phyloP scores from a whole-genome alignment of 352 stramenopile species.

The Globisporangium sylvaticum region DNA sequence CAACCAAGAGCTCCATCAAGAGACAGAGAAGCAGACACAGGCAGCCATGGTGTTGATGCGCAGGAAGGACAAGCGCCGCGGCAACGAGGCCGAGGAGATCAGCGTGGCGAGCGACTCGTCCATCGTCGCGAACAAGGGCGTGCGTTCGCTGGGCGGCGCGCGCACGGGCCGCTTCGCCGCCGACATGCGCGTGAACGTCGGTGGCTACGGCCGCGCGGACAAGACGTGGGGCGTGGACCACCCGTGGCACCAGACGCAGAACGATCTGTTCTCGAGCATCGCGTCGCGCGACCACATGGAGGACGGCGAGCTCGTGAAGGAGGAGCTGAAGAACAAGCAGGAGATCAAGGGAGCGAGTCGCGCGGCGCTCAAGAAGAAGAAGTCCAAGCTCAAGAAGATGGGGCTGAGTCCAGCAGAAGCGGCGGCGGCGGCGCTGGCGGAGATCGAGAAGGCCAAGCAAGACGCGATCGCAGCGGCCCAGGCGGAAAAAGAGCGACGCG shows the following conservation, averaged over 20 bases:
- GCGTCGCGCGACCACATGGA: slow-evolving; percentile 64
- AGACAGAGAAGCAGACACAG: not conserved
- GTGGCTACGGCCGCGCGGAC: slow-evolving; percentile 73
- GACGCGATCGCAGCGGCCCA: slow-evolving; percentile 6
- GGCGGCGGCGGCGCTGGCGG: slow-evolving; percentile 21
- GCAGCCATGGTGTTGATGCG: slow-evolving; percentile 57
- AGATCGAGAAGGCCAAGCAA: slow-evolving; percentile 33
- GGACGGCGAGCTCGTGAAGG: slow-evolving; percentile 38
- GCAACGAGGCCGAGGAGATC: slow-evolving; percentile 59
- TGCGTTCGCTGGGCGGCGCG: slow-evolving; percentile 49
- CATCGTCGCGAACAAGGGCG: slow-evolving; percentile 61
- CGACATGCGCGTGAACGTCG: slow-evolving; percentile 71
- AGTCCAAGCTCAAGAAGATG: slow-evolving; percentile 68
- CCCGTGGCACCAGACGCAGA: slow-evolving; percentile 65
- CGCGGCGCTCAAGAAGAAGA: slow-evolving; percentile 76
- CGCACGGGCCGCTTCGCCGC: slow-evolving; percentile 66
- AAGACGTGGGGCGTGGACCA: slow-evolving; percentile 78
- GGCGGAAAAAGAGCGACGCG: slow-evolving; percentile 20
- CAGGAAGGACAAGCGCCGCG: slow-evolving; percentile 62
- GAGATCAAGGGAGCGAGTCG: slow-evolving; percentile 50
- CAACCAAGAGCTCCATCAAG: not conserved
- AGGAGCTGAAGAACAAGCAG: slow-evolving; percentile 34
- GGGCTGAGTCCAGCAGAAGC: slow-evolving; percentile 29
- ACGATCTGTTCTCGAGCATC: slow-evolving; percentile 39
- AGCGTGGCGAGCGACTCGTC: slow-evolving; percentile 56